These are phyloP conservation scores for Aspergillus sclerotiicarbonarius DNA, from an alignment of 495 filamentous ascomycete species.

Conservation along the genomic window DNA sequence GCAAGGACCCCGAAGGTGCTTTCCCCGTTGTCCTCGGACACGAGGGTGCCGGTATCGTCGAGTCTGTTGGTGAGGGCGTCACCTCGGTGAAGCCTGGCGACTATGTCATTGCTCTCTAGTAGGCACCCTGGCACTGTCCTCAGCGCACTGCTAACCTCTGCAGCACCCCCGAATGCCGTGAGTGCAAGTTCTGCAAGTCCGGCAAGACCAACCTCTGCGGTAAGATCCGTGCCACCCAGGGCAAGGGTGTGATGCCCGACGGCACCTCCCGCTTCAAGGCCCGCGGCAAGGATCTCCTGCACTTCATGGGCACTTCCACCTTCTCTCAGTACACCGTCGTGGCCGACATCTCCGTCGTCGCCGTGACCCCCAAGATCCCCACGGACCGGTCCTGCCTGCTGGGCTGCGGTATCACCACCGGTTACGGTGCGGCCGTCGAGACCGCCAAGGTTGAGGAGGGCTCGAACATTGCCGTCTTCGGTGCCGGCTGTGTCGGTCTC, in stretches of 20 bases:
- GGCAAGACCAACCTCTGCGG: constrained; percentile 99
- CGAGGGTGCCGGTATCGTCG: constrained; percentile 95
- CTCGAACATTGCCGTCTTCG: constrained; percentile 89
- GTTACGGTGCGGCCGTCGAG: constrained; percentile 92
- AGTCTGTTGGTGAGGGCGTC: constrained; percentile 94
- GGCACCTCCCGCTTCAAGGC: constrained; percentile 93
- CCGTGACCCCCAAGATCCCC: constrained; percentile 84
- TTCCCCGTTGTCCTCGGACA: constrained; percentile 96
- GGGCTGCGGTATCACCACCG: constrained; percentile 97
- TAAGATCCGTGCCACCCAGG: constrained; percentile 97
- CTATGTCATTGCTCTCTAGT: constrained; percentile 96
- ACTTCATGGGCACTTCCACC: constrained; percentile 99
- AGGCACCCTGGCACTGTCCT: constrained; percentile 25
- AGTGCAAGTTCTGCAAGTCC: constrained; percentile 99
- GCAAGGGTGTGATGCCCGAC: constrained; percentile 94
- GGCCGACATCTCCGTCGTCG: constrained; percentile 96
- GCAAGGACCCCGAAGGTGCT: constrained; percentile 96
- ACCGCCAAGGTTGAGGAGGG: constrained; percentile 89
- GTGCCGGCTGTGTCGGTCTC: constrained; percentile 91
- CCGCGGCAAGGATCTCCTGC: constrained; percentile 88
- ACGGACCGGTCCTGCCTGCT: constrained; percentile 96
- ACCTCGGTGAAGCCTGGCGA: constrained; percentile 79
- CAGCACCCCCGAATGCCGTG: constrained; percentile 92
- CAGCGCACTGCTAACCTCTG: background rate
- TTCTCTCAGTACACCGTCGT: constrained; percentile 99